A percentile compares a stretch with the other conserved stretches of the same genome.
Evolutionary conservation across 306 rosid genomes (phyloP).

Genomic region (Malus asiatica): DNA sequence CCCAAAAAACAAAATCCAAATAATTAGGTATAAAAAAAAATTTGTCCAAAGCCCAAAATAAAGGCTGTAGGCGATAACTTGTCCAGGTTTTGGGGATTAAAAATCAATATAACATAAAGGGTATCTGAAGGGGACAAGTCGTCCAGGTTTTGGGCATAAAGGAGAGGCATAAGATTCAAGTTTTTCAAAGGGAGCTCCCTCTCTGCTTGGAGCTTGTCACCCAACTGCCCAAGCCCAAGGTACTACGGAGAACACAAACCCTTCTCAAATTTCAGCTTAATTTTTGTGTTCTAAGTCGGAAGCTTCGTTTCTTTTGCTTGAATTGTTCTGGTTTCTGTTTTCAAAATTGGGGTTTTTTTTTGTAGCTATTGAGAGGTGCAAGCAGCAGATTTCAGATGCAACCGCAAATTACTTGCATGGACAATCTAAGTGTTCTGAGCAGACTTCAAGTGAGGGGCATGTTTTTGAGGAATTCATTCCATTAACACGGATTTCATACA

Average conservation of each 20-base stretch:
- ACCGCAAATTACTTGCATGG: conserved; percentile 52
- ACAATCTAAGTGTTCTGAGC: conserved; percentile 74
- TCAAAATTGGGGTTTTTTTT: background rate
- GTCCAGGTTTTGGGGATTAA: no score
- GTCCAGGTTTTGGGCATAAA: conserved; percentile 45
- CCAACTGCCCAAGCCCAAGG: conserved; percentile 30
- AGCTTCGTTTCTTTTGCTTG: background rate
- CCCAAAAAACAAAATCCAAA: no score
- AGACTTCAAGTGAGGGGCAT: conserved; percentile 55
- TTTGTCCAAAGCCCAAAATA: no score
- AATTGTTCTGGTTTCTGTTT: background rate
- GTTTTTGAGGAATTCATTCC: conserved; percentile 81
- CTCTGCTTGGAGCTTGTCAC: conserved; percentile 74
- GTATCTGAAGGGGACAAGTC: no score
- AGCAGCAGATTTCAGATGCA: conserved; percentile 46
- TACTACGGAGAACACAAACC: conserved; percentile 1
- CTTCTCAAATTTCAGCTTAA: background rate
- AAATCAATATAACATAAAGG: no score
- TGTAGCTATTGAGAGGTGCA: conserved; percentile 66
- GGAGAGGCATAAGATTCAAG: conserved; percentile 60
- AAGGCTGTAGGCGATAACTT: no score
- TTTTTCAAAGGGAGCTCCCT: conserved; percentile 73
- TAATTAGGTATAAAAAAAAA: no score
- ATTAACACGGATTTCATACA: conserved; percentile 40
- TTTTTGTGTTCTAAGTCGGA: background rate